Base-by-base conservation (phyloP, 768 basidiomycete species). In the Suillus luteus region DNA sequence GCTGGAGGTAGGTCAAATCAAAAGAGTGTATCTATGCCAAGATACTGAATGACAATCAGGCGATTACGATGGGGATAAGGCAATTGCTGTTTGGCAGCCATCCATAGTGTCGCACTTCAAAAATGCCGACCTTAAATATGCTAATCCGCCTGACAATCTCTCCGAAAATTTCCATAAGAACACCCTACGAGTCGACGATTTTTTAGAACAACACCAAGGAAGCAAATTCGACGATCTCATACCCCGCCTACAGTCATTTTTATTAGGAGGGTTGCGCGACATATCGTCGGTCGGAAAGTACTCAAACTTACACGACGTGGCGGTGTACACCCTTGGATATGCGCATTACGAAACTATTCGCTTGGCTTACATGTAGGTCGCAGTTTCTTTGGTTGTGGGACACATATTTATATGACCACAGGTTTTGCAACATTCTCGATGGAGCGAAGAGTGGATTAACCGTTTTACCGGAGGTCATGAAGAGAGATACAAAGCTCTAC, bases 61-160 rank as follows among this genome's bases (percentile, higher is more conserved):
- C 24, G 90, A 91, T 65, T 90, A 90, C 66, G 90, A 91, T 66
- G 90, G 90, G 1, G 89, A 90, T 64, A 86, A 81, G 19, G 83
- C 81, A 5, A 72, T 80, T 8, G 81, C 84, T 1, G 85, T 87
- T 38, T 90, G 85, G 83, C 79, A 88, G 35, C 83, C 83, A 0
- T 71, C 77, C 17, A 77, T 91, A 24, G 87, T 91, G 14, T 51
- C 73, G 5, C 59, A 67, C 1, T 92, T 92, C 72, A 70, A 65
- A n/a, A 84, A 86, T 64, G 84, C 89, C 0, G 73, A 81, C 40
- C 72, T 79, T 7, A 70, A 74, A 11, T 85, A 78, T 62, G 84
- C 87, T 0, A 68, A 78, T 4, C 81, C 84, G n/a, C 88, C 89
- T 2, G 44, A 61, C 1, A 72, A 76, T 17, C 69, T 91, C 5